Evolutionary conservation across 331 rosid species (phyloP).

Genomic region (Dryas integrifolia): DNA sequence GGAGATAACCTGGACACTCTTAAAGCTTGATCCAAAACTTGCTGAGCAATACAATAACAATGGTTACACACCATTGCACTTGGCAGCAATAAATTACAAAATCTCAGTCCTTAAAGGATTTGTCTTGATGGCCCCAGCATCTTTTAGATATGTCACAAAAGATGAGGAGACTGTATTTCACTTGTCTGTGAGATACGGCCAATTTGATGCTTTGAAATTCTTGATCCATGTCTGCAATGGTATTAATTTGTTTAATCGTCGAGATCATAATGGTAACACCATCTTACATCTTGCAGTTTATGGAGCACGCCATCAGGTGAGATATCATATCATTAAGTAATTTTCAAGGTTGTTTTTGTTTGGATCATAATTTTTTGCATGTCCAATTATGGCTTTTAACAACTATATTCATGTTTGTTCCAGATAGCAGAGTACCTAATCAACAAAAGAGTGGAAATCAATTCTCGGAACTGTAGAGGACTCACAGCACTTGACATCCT

Average conservation of each 20-base stretch:
- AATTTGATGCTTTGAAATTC: constrained; percentile 46
- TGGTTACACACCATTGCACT: constrained; percentile 69
- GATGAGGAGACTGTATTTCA: constrained; percentile 70
- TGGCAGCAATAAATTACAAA: constrained; percentile 55
- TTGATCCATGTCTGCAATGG: constrained; percentile 47
- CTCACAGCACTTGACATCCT: constrained; percentile 65
- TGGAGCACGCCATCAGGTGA: constrained; percentile 52
- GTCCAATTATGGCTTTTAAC: not conserved
- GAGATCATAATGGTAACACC: constrained; percentile 51
- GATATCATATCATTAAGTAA: not conserved
- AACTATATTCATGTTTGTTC: constrained; percentile 5
- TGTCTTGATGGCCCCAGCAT: constrained; percentile 29
- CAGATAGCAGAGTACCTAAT: constrained; percentile 72
- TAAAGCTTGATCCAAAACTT: constrained; percentile 40
- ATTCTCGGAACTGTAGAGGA: constrained; percentile 51
- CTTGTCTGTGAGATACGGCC: constrained; percentile 57
- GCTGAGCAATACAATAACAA: constrained; percentile 48
- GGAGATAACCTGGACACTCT: constrained; percentile 51
- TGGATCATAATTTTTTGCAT: not conserved
- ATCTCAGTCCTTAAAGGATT: constrained; percentile 48
- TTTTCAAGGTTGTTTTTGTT: no score
- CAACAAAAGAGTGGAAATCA: constrained; percentile 51
- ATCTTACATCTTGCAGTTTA: constrained; percentile 61
- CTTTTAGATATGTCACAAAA: constrained; percentile 46
- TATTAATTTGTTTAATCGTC: constrained; percentile 36